These are phyloP conservation scores for Diaporthe sp. DNA, from an alignment of 2,329 filamentous ascomycete genomes.

Conservation along the genomic window DNA sequence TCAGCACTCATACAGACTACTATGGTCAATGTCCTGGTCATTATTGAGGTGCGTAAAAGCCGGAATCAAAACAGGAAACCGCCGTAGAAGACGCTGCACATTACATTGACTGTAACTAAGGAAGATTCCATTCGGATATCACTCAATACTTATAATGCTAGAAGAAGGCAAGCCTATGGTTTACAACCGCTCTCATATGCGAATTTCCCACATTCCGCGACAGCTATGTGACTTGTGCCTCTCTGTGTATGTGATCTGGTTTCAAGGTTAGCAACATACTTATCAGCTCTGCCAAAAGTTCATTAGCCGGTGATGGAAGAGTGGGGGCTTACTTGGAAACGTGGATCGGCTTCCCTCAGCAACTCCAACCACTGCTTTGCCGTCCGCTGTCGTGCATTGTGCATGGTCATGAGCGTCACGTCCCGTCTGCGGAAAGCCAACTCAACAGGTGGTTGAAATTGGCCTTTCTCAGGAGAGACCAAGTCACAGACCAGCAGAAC, in stretches of 20 bases:
- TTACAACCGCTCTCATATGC: not conserved
- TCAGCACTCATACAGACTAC: not conserved
- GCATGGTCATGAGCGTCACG: slow-evolving; percentile 20
- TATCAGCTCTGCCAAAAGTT: not conserved
- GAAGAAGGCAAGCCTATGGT: not conserved
- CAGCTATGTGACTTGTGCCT: slow-evolving; percentile 4
- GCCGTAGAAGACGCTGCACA: no score
- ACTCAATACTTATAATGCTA: no score
- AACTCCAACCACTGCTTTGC: slow-evolving; percentile 10
- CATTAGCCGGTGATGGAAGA: not conserved
- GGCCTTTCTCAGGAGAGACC: not conserved
- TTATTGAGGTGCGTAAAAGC: not conserved
- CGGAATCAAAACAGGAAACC: no score
- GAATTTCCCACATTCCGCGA: slow-evolving; percentile 20
- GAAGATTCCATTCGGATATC: not conserved
- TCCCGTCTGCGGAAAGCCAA: slow-evolving; percentile 17
- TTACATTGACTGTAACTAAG: not conserved
- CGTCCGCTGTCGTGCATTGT: slow-evolving; percentile 13
- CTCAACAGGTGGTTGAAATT: not conserved
- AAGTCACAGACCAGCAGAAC: slow-evolving; percentile 10
- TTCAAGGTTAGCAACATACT: not conserved
- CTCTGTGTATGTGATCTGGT: not conserved
- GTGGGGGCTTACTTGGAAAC: not conserved
- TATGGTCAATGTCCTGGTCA: not conserved
- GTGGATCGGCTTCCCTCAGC: not conserved